A percentile compares a stretch with the other conserved stretches of the same genome.
Conservation (phyloP, 306 rosid species). For the Quercus dentata region DNA sequence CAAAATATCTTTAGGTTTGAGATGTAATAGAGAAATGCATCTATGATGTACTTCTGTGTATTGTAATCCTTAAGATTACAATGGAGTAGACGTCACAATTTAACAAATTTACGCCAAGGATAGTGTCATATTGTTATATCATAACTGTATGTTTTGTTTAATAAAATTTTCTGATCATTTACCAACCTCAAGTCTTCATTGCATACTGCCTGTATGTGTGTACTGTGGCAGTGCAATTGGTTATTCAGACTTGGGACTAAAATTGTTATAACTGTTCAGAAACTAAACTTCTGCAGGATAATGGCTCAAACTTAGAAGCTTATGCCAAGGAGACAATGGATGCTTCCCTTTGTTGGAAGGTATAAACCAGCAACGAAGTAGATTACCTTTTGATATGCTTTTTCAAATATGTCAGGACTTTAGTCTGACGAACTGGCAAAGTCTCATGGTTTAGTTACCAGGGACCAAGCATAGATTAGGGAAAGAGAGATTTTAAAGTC, state of each 20-base stretch:
- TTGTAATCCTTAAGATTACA: not conserved
- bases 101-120: not conserved
- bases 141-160: not conserved
- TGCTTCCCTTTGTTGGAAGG: slow-evolving; percentile 62
- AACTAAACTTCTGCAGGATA: slow-evolving; percentile 32
- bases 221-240: not conserved
- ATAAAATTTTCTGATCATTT: not conserved
- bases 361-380: slow-evolving; percentile 9
- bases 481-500: not conserved
- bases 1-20: not conserved
- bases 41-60: not conserved
- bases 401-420: not conserved
- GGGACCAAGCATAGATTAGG: not conserved
- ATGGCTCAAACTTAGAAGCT: slow-evolving; percentile 46
- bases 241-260: not conserved
- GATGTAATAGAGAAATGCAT: not conserved
- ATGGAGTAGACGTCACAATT: not conserved
- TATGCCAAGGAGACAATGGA: slow-evolving; percentile 27
- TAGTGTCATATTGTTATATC: no score
- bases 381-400: not conserved
- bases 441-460: not conserved
- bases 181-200: not conserved
- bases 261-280: not conserved
- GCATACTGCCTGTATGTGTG: not conserved
- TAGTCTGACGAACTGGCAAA: not conserved